These are phyloP conservation scores for Fraxinus angustifolia DNA, from an alignment of 305 asterid species.

Conservation along the genomic window DNA sequence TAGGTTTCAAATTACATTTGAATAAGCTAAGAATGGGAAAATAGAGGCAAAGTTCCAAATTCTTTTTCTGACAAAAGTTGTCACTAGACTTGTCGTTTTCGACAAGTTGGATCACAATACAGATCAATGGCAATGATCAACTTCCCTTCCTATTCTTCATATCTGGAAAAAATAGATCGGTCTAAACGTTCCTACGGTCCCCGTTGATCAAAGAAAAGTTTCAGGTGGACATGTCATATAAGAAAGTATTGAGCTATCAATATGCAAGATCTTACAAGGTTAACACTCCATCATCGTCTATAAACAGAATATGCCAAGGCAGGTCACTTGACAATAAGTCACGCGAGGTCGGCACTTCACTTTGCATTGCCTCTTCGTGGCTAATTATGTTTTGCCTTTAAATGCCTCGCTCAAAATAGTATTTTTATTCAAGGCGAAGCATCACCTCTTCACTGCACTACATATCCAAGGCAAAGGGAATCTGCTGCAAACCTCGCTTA, in stretches of 20 bases:
- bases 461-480: not conserved
- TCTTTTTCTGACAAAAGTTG: not conserved
- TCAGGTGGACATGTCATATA: not conserved
- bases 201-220: constrained; percentile 42
- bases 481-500: not conserved
- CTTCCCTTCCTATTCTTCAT: not conserved
- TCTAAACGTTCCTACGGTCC: not conserved
- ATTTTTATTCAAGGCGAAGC: too few species aligned
- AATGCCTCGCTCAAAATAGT: not conserved
- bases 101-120: not conserved
- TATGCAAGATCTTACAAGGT: not conserved
- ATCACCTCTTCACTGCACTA: not conserved
- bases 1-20: not conserved
- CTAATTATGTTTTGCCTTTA: not conserved
- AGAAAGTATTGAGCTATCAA: not conserved
- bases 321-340: not conserved
- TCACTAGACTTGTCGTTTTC: not conserved
- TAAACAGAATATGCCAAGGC: not conserved
- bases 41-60: not conserved
- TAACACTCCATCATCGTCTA: not conserved
- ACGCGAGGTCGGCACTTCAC: not conserved
- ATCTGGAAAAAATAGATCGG: not conserved
- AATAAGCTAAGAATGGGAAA: not conserved
- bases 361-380: not conserved
- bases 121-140: not conserved